Evolutionary conservation across 495 filamentous ascomycete genomes (phyloP).

Genomic region (Xylaria cubensis): DNA sequence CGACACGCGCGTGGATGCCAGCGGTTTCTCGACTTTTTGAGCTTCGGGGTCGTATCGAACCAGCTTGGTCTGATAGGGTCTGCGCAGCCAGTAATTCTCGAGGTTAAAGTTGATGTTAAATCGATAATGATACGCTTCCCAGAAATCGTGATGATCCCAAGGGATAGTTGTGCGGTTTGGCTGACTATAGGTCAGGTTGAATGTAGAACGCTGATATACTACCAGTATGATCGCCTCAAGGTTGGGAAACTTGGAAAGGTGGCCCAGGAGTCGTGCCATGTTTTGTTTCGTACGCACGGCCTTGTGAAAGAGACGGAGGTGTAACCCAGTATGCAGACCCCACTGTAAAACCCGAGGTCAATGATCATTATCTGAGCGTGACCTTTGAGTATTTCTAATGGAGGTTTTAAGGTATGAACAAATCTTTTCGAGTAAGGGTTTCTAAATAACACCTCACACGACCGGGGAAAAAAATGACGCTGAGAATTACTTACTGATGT

Average conservation of each 20-base stretch:
- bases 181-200: constrained; percentile 50
- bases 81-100: constrained; percentile 50
- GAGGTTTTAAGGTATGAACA: neutral
- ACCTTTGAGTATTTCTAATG: neutral
- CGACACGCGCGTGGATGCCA: constrained; percentile 25
- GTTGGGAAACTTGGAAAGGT: constrained; percentile 50
- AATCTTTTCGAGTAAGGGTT: neutral
- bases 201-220: constrained; percentile 56
- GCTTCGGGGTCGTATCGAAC: constrained; percentile 51
- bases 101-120: constrained; percentile 58
- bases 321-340: constrained; percentile 54
- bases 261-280: constrained; percentile 52
- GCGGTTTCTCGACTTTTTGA: constrained; percentile 37
- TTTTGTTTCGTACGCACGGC: constrained; percentile 53
- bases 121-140: constrained; percentile 58
- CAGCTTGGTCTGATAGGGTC: constrained; percentile 52
- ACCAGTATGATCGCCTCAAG: constrained; percentile 53
- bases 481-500: constrained; percentile 40
- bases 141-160: constrained; percentile 40
- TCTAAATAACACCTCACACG: neutral
- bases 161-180: constrained; percentile 29
- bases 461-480: neutral
- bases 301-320: constrained; percentile 53
- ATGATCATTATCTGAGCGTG: neutral
- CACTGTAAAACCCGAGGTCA: constrained; percentile 30